Evolutionary conservation across 257 asterid genomes (phyloP).

Genomic region (Ajuga chamaepitys): DNA sequence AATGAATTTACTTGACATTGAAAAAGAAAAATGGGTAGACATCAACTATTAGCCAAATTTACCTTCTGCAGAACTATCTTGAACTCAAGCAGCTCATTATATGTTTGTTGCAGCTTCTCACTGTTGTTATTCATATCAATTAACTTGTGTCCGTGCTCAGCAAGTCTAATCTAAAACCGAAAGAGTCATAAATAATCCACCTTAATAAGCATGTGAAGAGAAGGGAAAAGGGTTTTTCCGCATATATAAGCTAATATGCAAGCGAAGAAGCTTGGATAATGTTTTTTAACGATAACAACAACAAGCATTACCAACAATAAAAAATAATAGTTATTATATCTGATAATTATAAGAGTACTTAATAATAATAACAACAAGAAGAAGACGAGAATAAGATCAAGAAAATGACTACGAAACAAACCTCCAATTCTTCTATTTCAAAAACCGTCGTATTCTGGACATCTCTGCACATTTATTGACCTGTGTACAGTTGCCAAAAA

Average conservation of each 20-base stretch:
- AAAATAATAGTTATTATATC: background rate
- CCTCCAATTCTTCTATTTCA: slow-evolving; percentile 96
- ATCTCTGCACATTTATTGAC: slow-evolving; percentile 95
- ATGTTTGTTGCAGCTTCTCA: slow-evolving; percentile 80
- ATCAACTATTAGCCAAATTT: slow-evolving; percentile 14
- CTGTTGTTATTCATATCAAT: slow-evolving; percentile 87
- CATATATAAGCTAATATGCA: background rate
- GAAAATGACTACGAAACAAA: slow-evolving; percentile 13
- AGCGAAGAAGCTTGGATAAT: background rate
- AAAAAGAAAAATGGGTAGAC: slow-evolving; percentile 2
- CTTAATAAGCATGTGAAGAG: slow-evolving; percentile 1
- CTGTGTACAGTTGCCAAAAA: slow-evolving; percentile 25
- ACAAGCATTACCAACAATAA: background rate
- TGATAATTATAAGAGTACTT: background rate
- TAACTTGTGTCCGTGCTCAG: slow-evolving; percentile 88
- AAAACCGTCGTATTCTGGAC: slow-evolving; percentile 75
- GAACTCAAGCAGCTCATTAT: slow-evolving; percentile 95
- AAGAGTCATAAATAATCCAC: background rate
- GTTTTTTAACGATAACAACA: background rate
- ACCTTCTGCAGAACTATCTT: slow-evolving; percentile 98
- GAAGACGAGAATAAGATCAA: background rate
- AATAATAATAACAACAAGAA: background rate
- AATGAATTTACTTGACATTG: background rate
- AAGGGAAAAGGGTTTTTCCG: background rate
- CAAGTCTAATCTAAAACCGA: slow-evolving; percentile 50